Percentiles rank a stretch among this genome's conserved stretches.
Evolutionary conservation across 805 yeast species (phyloP).

Genomic region (Kodamaea neixiangensis): DNA sequence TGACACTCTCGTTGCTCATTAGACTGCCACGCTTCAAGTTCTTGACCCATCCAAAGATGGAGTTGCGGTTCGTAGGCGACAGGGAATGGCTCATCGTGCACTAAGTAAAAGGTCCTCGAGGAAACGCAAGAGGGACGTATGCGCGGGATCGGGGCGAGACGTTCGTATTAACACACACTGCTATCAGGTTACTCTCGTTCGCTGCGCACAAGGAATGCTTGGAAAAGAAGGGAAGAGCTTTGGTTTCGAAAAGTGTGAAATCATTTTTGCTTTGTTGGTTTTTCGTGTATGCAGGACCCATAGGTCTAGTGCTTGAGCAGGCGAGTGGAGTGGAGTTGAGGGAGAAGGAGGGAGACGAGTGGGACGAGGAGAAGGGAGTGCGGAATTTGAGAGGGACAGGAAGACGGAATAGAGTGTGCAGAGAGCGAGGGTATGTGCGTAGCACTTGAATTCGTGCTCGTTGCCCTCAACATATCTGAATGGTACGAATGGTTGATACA

Average conservation of each 20-base stretch:
- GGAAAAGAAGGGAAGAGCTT: not conserved
- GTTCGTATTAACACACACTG: not conserved
- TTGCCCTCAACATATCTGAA: no score
- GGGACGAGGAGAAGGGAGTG: no score
- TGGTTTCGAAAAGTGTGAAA: not conserved
- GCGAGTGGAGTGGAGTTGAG: not conserved
- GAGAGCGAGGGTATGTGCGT: no score
- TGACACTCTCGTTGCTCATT: conserved; percentile 39
- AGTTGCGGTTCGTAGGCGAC: conserved; percentile 35
- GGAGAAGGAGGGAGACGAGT: not conserved
- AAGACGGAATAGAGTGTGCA: no score
- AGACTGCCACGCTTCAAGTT: conserved; percentile 39
- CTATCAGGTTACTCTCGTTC: not conserved
- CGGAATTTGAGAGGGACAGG: no score
- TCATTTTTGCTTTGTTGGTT: conserved; percentile 1
- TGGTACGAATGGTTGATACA: no score
- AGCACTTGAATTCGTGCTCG: no score
- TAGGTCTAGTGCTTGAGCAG: not conserved
- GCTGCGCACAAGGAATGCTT: not conserved
- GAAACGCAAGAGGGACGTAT: not conserved
- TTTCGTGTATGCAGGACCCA: not conserved
- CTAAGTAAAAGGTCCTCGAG: not conserved
- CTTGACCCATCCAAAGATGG: conserved; percentile 49
- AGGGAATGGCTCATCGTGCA: conserved; percentile 36
- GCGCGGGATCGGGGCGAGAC: not conserved